Conservation (phyloP, 2,329 filamentous ascomycete genomes). For the Fusarium cicatricum region DNA sequence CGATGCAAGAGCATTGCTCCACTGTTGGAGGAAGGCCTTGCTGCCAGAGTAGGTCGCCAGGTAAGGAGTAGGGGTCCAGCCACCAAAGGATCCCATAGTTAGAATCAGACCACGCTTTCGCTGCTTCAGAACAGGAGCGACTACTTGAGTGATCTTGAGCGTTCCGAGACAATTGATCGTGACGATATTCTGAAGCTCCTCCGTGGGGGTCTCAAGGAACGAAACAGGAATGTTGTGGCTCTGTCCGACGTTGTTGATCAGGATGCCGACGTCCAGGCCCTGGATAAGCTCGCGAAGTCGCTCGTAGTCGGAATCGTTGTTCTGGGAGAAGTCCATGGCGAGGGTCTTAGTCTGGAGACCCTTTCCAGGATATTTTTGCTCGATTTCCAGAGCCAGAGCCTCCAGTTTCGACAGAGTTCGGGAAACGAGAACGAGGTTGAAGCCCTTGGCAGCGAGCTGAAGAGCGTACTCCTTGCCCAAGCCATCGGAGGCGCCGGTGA, state of each 20-base stretch:
- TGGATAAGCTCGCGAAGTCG: slow-evolving; percentile 73
- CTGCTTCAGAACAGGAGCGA: slow-evolving; percentile 84
- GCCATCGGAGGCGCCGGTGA: slow-evolving; percentile 95
- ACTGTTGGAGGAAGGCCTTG: slow-evolving; percentile 98
- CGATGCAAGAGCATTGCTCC: slow-evolving; percentile 85
- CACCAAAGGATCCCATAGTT: slow-evolving; percentile 97
- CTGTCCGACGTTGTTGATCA: slow-evolving; percentile 97
- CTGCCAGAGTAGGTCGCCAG: slow-evolving; percentile 96
- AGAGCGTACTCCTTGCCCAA: slow-evolving; percentile 95
- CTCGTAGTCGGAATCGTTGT: slow-evolving; percentile 82
- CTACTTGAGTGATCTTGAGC: slow-evolving; percentile 83
- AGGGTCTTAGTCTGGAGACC: slow-evolving; percentile 76
- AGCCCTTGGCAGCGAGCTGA: slow-evolving; percentile 89
- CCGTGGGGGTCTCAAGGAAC: slow-evolving; percentile 79
- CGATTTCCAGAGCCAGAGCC: slow-evolving; percentile 77
- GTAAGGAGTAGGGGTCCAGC: slow-evolving; percentile 88
- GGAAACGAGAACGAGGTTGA: slow-evolving; percentile 94
- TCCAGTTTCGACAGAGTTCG: slow-evolving; percentile 94
- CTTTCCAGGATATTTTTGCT: slow-evolving; percentile 68
- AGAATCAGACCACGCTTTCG: slow-evolving; percentile 89
- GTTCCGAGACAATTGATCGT: slow-evolving; percentile 95
- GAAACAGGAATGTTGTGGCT: slow-evolving; percentile 93
- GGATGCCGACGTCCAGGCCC: slow-evolving; percentile 81
- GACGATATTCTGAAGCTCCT: slow-evolving; percentile 89
- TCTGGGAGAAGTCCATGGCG: slow-evolving; percentile 89